These are phyloP conservation scores for Cladophialophora exuberans DNA, from an alignment of 2,329 filamentous ascomycete species.

Conservation along the genomic window DNA sequence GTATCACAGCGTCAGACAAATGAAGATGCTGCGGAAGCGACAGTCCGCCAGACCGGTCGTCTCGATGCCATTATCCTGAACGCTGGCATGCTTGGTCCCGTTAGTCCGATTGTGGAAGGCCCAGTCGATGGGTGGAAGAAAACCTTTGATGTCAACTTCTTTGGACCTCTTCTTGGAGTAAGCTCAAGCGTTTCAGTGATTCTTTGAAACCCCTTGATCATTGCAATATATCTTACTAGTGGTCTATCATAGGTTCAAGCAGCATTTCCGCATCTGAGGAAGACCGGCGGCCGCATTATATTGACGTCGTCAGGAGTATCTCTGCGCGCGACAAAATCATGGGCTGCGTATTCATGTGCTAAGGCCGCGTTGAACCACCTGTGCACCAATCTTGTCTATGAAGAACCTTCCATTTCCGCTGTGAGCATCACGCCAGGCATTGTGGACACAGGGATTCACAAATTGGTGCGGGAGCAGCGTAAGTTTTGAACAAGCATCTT, in stretches of 20 bases:
- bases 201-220: not conserved
- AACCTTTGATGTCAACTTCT: conserved; percentile 17
- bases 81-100: conserved; percentile 14
- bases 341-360: conserved; percentile 1
- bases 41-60: not conserved
- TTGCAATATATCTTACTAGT: not conserved
- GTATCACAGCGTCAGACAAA: conserved; percentile 2
- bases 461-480: conserved; percentile 4
- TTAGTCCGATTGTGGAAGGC: not conserved
- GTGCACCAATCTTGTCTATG: not conserved
- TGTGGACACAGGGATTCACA: conserved; percentile 1
- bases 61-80: conserved; percentile 16
- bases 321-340: not conserved
- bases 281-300: conserved; percentile 1
- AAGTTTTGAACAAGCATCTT: not conserved
- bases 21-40: not conserved
- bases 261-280: conserved; percentile 4
- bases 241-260: conserved; percentile 2
- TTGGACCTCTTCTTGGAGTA: not conserved
- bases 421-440: conserved; percentile 8
- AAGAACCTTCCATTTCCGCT: not conserved
- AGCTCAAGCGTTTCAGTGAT: not conserved
- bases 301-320: conserved; percentile 8
- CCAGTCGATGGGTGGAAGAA: conserved; percentile 7
- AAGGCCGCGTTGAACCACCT: conserved; percentile 10